phyloP scores from a whole-genome alignment of 768 basidiomycete species.

The Coprinellus micaceus region DNA sequence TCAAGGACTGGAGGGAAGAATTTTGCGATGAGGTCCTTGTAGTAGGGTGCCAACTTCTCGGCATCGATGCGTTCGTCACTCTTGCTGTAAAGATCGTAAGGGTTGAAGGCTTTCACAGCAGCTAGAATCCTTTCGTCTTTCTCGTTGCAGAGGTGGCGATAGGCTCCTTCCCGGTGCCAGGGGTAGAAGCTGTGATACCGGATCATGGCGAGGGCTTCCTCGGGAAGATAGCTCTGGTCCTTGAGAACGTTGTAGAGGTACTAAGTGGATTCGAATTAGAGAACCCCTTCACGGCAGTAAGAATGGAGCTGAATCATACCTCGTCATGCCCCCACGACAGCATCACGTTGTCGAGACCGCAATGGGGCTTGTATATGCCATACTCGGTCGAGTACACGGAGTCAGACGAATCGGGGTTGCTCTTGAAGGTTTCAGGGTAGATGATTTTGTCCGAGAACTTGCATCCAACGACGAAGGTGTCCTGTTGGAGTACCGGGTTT shows the following conservation, averaged over 20 bases:
- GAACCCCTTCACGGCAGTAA: slow-evolving; percentile 2
- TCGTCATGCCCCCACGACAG: slow-evolving; percentile 91
- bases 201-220: slow-evolving; percentile 86
- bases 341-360: slow-evolving; percentile 85
- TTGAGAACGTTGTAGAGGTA: slow-evolving; percentile 84
- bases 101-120: slow-evolving; percentile 86
- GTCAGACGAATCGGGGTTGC: slow-evolving; percentile 67
- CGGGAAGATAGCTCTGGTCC: slow-evolving; percentile 75
- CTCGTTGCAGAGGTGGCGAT: slow-evolving; percentile 72
- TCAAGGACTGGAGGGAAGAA: slow-evolving; percentile 81
- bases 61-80: slow-evolving; percentile 64
- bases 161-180: slow-evolving; percentile 89
- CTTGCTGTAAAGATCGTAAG: slow-evolving; percentile 93
- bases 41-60: slow-evolving; percentile 74
- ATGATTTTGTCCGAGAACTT: slow-evolving; percentile 81
- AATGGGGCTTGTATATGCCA: slow-evolving; percentile 75
- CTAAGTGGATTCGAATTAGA: slow-evolving; percentile 31
- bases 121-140: slow-evolving; percentile 61
- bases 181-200: slow-evolving; percentile 95
- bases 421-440: slow-evolving; percentile 73
- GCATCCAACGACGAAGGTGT: slow-evolving; percentile 74
- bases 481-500: slow-evolving; percentile 24
- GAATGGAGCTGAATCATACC: slow-evolving; percentile 35
- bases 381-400: slow-evolving; percentile 64
- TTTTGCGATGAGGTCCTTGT: slow-evolving; percentile 74